Evolutionary conservation across 1,139 yeast species (phyloP), one percentile per base, ranked within the genome.

Genomic region (Scheffersomyces insectosa): DNA sequence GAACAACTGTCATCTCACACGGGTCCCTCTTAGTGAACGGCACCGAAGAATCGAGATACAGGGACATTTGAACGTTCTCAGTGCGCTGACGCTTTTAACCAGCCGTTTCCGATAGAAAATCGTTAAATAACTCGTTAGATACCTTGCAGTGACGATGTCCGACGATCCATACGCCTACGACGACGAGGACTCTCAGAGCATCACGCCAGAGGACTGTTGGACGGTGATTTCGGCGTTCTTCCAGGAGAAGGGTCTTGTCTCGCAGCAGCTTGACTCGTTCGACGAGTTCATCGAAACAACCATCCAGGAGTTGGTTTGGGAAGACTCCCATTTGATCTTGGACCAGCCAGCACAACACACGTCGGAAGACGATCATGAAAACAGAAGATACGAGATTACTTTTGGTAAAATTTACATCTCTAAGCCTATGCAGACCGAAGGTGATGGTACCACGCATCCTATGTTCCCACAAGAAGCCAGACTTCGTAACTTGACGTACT

Each of bases 121-220:
- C 25, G 25, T 20, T 20, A 20, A 20, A 20, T 20, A 20, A 20
- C 8, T 20, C 25, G 25, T 5, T 20, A 20, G 25, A 20, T 20
- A 20, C 8, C 25, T 20, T 20, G 25, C n/a, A 33, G 29, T 34
- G 20, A 33, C 42, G 42, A 53, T 52, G 56, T 50, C 59, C 42
- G 70, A 66, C 48, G 90, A 85, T 63, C 85, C 85, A 42, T 85
- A 86, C 65, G 81, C 77, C 54, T 83, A 82, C 61, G 88, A 83
- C 54, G 79, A 72, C 44, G 79, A 66, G 45, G 88, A 82, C 50
- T 80, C 77, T 51, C 75, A 77, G 52, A 87, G 85, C 62, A 88
- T 93, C 72, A 90, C 98, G 23, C 89, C 97, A 30, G 98, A 95
- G 72, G 99, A 95, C 74, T 91, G 98, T 70, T 95, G 99, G 99